These are phyloP conservation scores for Aspergillus ostianus DNA, from an alignment of 495 filamentous ascomycete genomes.

Conservation along the genomic window DNA sequence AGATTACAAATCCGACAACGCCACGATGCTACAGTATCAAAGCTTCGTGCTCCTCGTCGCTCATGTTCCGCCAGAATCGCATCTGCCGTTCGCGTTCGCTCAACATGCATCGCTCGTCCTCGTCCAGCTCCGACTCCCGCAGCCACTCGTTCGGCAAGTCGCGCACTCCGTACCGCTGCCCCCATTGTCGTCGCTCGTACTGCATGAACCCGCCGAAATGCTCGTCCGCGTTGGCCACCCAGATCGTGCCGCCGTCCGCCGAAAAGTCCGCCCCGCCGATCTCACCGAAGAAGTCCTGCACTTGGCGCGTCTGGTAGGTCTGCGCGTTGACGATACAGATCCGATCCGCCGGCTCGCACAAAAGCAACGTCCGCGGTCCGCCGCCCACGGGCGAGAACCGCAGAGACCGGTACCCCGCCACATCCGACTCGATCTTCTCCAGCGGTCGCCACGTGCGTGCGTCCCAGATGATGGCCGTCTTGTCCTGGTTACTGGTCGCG, in stretches of 20 bases:
- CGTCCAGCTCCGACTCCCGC: constrained; percentile 32
- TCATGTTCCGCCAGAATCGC: constrained; percentile 34
- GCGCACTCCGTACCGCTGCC: constrained; percentile 28
- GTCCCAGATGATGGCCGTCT: constrained; percentile 81
- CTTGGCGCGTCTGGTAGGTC: constrained; percentile 66
- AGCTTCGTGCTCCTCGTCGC: constrained; percentile 36
- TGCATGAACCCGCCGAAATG: constrained; percentile 78
- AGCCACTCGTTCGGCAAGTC: constrained; percentile 41
- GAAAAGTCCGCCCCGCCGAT: constrained; percentile 74
- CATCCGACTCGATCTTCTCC: constrained; percentile 65
- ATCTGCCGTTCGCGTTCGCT: constrained; percentile 31
- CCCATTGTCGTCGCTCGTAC: constrained; percentile 60
- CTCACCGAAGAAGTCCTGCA: constrained; percentile 82
- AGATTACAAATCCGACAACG: too few relatives aligned
- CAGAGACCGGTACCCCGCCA: constrained; percentile 75
- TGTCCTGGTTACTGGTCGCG: constrained; percentile 90
- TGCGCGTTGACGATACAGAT: constrained; percentile 75
- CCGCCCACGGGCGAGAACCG: constrained; percentile 78
- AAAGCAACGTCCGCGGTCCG: constrained; percentile 70
- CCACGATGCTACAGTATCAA: constrained; percentile 27
- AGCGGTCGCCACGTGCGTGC: constrained; percentile 69
- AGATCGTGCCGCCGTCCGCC: constrained; percentile 67
- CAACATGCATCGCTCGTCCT: constrained; percentile 36
- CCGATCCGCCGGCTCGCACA: constrained; percentile 82
- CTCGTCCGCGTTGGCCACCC: constrained; percentile 71